A percentile compares a stretch with the other conserved stretches of the same genome.
These are phyloP conservation scores for Verruconis gallopava DNA, from an alignment of 2,329 filamentous ascomycete species.

Conservation along the genomic window DNA sequence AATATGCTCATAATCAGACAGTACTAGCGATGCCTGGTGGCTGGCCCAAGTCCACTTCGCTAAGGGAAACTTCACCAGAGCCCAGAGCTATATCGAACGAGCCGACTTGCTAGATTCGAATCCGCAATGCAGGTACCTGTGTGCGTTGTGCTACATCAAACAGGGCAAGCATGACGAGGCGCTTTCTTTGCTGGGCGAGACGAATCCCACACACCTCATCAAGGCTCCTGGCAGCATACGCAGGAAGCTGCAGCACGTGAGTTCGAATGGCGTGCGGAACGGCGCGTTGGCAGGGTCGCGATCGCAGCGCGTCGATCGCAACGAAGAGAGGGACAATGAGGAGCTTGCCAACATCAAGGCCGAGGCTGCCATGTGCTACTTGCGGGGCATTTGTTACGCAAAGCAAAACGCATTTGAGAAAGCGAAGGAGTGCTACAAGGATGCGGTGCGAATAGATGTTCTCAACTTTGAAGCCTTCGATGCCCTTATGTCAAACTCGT, in stretches of 20 bases:
- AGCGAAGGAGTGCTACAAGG: conserved; percentile 97
- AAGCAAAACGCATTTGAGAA: conserved; percentile 96
- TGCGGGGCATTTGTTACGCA: conserved; percentile 85
- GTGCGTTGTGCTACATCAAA: conserved; percentile 87
- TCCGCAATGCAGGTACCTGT: conserved; percentile 80
- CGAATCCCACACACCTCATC: conserved; percentile 84
- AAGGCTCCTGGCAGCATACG: conserved; percentile 49
- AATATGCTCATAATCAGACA: conserved; percentile 42
- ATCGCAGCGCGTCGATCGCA: conserved; percentile 41
- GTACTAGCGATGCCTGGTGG: conserved; percentile 91
- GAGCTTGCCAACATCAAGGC: conserved; percentile 67
- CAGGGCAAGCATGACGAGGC: conserved; percentile 85
- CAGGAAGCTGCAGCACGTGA: conserved; percentile 58
- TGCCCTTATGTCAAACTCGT: conserved; percentile 89
- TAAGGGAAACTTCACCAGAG: conserved; percentile 86
- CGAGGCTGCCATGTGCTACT: conserved; percentile 94
- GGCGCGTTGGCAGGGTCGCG: conserved; percentile 30
- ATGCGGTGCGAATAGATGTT: conserved; percentile 90
- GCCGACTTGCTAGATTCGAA: conserved; percentile 72
- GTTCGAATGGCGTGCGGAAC: conserved; percentile 23
- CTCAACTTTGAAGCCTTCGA: conserved; percentile 98
- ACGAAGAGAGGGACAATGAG: conserved; percentile 52
- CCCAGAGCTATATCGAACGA: conserved; percentile 71
- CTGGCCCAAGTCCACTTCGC: conserved; percentile 97
- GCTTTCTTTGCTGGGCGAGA: conserved; percentile 72